A percentile compares a stretch with the other conserved stretches of the same genome.
These are phyloP conservation scores for Tolypocladium pustulatum DNA, from an alignment of 2,329 filamentous ascomycete genomes.

Conservation along the genomic window DNA sequence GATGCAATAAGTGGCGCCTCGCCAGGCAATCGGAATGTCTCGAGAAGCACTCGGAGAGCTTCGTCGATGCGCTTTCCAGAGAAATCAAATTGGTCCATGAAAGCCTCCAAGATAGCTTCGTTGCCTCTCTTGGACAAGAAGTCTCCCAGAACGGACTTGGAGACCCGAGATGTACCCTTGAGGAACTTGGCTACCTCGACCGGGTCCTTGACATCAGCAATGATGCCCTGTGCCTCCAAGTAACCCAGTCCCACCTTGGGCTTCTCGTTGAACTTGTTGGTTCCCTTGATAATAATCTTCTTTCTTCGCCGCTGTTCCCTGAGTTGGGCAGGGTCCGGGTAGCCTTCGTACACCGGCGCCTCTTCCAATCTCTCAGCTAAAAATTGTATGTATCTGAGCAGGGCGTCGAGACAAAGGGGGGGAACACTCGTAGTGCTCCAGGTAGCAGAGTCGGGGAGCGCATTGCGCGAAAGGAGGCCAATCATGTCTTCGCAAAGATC, in stretches of 20 bases:
- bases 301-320: conserved; percentile 69
- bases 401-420: conserved; percentile 82
- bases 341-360: conserved; percentile 49
- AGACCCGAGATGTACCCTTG: conserved; percentile 75
- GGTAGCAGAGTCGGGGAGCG: conserved; percentile 90
- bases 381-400: conserved; percentile 85
- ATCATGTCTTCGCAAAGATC: conserved; percentile 96
- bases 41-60: conserved; percentile 75
- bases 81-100: conserved; percentile 84
- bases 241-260: conserved; percentile 84
- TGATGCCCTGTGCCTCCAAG: conserved; percentile 76
- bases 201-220: conserved; percentile 63
- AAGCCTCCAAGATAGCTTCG: conserved; percentile 72
- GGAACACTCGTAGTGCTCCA: conserved; percentile 99
- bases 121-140: conserved; percentile 88
- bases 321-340: conserved; percentile 54
- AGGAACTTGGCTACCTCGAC: conserved; percentile 76
- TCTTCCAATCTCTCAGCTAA: conserved; percentile 79
- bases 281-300: conserved; percentile 78
- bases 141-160: conserved; percentile 85
- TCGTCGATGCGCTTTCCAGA: conserved; percentile 79
- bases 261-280: conserved; percentile 88
- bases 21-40: conserved; percentile 86
- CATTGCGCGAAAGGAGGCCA: conserved; percentile 83
- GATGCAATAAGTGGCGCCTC: conserved; percentile 89